These are phyloP conservation scores for Diutina siamensis DNA, from an alignment of 1,139 yeast genomes.

Conservation along the genomic window DNA sequence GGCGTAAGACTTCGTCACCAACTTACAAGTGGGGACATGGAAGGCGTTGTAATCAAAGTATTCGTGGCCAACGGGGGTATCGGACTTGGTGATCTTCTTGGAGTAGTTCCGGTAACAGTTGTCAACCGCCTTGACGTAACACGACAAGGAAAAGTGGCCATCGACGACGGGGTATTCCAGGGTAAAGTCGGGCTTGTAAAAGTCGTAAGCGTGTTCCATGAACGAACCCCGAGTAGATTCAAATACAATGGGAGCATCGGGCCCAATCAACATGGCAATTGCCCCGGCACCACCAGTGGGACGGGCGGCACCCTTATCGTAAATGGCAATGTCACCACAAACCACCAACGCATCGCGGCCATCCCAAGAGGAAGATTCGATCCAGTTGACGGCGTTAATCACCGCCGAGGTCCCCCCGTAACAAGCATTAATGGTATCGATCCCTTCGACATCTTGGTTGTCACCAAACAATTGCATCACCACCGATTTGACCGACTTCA, in stretches of 20 bases:
- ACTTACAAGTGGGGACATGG: constrained; percentile 98
- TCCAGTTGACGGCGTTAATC: constrained; percentile 90
- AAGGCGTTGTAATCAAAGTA: constrained; percentile 90
- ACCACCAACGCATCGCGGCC: constrained; percentile 97
- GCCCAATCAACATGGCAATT: constrained; percentile 90
- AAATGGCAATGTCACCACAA: constrained; percentile 95
- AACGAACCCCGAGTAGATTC: constrained; percentile 81
- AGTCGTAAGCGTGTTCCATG: constrained; percentile 96
- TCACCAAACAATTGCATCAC: constrained; percentile 89
- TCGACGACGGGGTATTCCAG: constrained; percentile 96
- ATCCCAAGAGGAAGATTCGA: constrained; percentile 95
- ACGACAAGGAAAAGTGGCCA: constrained; percentile 89
- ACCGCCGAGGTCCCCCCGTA: constrained; percentile 98
- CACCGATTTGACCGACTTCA: constrained; percentile 93
- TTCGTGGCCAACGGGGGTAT: constrained; percentile 49
- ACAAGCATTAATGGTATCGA: constrained; percentile 95
- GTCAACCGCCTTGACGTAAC: constrained; percentile 93
- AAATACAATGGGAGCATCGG: constrained; percentile 93
- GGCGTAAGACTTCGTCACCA: constrained; percentile 87
- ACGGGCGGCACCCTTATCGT: constrained; percentile 95
- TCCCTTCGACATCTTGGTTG: constrained; percentile 88
- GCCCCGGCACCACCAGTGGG: constrained; percentile 99
- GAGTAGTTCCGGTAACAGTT: constrained; percentile 75
- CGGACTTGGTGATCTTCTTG: constrained; percentile 56
- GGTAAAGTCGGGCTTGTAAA: constrained; percentile 95